Evolutionary conservation across 805 yeast genomes (phyloP).

Genomic region (Candida ipomoeae): DNA sequence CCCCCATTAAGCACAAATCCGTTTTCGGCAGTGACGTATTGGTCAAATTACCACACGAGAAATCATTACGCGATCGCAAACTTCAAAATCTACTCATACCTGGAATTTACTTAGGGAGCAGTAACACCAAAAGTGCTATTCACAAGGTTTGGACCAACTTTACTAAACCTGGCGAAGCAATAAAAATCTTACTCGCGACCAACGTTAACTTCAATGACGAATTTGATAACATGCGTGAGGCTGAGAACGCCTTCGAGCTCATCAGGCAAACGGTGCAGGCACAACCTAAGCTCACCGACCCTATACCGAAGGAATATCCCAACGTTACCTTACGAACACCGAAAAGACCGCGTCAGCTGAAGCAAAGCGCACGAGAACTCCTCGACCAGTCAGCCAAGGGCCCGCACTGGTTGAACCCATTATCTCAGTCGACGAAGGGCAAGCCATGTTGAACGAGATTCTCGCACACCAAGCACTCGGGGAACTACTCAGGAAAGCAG

Average conservation of each 20-base stretch:
- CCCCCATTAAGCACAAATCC: neutral
- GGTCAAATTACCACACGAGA: neutral
- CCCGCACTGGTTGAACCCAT: neutral
- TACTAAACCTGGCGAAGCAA: neutral
- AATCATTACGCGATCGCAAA: neutral
- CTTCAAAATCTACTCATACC: neutral
- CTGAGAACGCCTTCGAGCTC: neutral
- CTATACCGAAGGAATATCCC: neutral
- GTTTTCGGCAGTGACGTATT: neutral
- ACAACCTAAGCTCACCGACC: neutral
- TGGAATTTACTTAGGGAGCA: neutral
- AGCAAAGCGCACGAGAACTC: neutral
- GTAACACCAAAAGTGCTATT: neutral
- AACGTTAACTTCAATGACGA: neutral
- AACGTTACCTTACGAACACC: neutral
- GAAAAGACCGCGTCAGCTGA: neutral
- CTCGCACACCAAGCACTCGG: neutral
- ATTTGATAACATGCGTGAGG: neutral
- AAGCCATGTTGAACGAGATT: neutral
- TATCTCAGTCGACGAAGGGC: neutral
- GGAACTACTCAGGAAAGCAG: neutral
- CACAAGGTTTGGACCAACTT: neutral
- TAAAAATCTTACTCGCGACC: neutral
- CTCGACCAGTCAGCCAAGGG: neutral
- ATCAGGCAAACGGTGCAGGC: neutral